A percentile compares a stretch with the other conserved stretches of the same genome.
Conservation (phyloP, 371 early-diverging fungal genomes). For the Capniomyces stellatus region DNA sequence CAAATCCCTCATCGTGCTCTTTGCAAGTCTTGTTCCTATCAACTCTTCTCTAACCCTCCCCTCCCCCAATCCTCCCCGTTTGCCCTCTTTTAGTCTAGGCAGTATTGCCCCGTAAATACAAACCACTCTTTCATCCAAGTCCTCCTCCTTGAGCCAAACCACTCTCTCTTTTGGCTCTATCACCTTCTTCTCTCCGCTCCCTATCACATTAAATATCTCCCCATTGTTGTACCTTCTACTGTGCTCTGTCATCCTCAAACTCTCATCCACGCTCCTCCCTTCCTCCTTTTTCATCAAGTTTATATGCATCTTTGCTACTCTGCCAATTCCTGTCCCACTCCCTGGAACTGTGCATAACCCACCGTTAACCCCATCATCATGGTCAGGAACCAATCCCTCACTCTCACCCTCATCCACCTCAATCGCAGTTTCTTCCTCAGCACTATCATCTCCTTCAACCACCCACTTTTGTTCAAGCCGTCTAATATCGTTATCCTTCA, state of each 20-base stretch:
- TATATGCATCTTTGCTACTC: background rate
- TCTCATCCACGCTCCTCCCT: background rate
- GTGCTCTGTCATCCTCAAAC: constrained; percentile 6
- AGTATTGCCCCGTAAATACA: background rate
- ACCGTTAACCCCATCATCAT: no score
- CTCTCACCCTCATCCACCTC: no score
- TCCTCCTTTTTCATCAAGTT: background rate
- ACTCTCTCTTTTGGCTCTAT: background rate
- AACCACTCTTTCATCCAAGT: background rate
- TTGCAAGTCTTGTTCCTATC: constrained; percentile 14
- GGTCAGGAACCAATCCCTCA: background rate
- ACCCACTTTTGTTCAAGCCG: background rate
- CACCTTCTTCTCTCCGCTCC: constrained; percentile 5
- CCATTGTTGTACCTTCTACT: constrained; percentile 29
- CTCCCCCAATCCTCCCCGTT: no score
- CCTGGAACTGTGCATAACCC: background rate
- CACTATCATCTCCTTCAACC: background rate
- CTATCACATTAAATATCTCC: constrained; percentile 3
- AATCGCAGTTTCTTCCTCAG: no score
- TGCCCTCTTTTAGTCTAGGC: no score
- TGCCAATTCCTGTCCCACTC: background rate
- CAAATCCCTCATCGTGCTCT: constrained; percentile 19
- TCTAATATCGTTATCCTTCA: background rate
- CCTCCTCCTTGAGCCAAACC: background rate
- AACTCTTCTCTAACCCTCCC: no score